Evolutionary conservation across 192 early-diverging fungal species (phyloP).

Genomic region (Linnemannia zychae): DNA sequence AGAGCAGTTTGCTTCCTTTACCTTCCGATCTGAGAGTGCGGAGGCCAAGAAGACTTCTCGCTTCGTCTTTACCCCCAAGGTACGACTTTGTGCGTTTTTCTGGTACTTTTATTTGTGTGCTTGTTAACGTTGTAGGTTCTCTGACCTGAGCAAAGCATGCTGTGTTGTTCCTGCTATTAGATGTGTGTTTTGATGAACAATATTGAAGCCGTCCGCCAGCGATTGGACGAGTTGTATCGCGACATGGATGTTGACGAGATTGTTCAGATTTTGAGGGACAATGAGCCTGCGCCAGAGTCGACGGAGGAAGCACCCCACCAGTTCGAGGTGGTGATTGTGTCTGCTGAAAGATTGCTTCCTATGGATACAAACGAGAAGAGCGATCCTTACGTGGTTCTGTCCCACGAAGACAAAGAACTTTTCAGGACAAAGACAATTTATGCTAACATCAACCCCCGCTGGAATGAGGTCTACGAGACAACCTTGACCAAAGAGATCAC

Average conservation of each 20-base stretch:
- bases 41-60: constrained; percentile 55
- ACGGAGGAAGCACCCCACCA: constrained; percentile 61
- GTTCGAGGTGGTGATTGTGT: constrained; percentile 78
- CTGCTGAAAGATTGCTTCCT: constrained; percentile 72
- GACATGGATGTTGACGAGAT: constrained; percentile 70
- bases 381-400: constrained; percentile 77
- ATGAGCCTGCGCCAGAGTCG: constrained; percentile 23
- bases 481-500: constrained; percentile 64
- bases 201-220: constrained; percentile 65
- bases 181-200: constrained; percentile 72
- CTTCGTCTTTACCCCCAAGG: constrained; percentile 67
- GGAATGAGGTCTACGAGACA: constrained; percentile 85
- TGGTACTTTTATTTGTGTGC: neutral
- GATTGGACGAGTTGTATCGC: constrained; percentile 67
- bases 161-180: constrained; percentile 18
- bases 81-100: constrained; percentile 6
- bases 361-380: constrained; percentile 71
- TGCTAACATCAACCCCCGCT: constrained; percentile 82
- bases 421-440: constrained; percentile 70
- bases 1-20: constrained; percentile 56
- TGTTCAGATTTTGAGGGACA: constrained; percentile 59
- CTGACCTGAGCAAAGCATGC: neutral
- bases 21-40: constrained; percentile 55
- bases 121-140: neutral
- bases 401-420: constrained; percentile 61